phyloP scores from a whole-genome alignment of 148 eudicot genomes.

The Camellia japonica region DNA sequence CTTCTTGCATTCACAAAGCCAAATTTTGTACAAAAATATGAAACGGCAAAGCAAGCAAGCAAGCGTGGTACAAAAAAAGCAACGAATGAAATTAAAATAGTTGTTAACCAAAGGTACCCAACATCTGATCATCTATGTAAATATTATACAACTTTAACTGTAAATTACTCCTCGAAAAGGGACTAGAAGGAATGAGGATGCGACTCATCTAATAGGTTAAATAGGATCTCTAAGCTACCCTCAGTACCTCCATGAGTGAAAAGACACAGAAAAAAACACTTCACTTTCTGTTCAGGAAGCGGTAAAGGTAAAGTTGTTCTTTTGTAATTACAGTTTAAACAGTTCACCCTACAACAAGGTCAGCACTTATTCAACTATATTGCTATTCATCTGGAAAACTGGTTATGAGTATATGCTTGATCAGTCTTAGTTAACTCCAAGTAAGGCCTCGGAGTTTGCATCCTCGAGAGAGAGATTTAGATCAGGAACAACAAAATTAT shows the following conservation, averaged over 20 bases:
- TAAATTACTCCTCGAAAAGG: constrained; percentile 8
- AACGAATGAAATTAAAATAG: neutral
- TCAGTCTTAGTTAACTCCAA: constrained; percentile 11
- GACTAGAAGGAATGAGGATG: constrained; percentile 9
- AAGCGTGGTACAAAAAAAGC: neutral
- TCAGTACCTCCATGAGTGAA: constrained; percentile 15
- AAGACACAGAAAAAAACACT: neutral
- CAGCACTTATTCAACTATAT: constrained; percentile 20
- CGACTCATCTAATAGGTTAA: constrained; percentile 12
- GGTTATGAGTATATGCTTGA: neutral
- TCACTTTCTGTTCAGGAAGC: neutral
- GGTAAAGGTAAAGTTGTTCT: constrained; percentile 5
- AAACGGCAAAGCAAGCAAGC: neutral
- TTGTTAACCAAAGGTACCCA: constrained; percentile 3
- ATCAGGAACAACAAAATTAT: constrained; percentile 38
- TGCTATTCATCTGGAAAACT: neutral
- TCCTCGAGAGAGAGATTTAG: constrained; percentile 23
- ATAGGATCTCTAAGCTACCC: constrained; percentile 24
- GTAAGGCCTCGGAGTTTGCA: constrained; percentile 5
- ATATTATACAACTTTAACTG: constrained; percentile 14
- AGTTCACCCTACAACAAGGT: constrained; percentile 23
- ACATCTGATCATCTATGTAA: constrained; percentile 13
- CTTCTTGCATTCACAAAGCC: neutral
- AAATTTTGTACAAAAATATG: neutral
- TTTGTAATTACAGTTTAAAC: constrained; percentile 22